Base-by-base conservation (phyloP, 371 early-diverging fungal species). In the Sporodiniella umbellata region DNA sequence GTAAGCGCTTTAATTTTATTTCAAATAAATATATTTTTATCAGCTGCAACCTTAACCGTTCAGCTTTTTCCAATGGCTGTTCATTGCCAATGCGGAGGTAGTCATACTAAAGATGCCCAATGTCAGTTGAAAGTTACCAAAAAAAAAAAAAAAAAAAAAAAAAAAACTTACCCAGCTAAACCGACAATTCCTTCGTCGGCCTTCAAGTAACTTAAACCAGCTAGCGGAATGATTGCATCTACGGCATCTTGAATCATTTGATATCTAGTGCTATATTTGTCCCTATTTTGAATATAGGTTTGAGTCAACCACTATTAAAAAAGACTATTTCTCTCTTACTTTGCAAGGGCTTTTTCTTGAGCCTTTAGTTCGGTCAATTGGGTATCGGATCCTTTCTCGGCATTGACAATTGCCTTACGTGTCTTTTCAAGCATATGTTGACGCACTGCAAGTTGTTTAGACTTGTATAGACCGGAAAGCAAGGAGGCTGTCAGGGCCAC, bases 141-240 rank as follows among this genome's bases (percentile, higher is more conserved):
- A 19, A 25, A 1, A 26, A 15, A 17, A 4, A 24, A 14, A 8
- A 14, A 43, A 8, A 3, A 6, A n/a, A 8, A 14, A 10, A 11
- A 33, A 23, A 3, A 38, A 18, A 45, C 66, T 73, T 78, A 78
- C 75, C 87, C 88, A 64, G 79, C 77, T 45, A 86, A 64, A 50
- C 88, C 88, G 47, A 87, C 70, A 37, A 82, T 56, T 43, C 88
- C 88, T 45, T 85, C 84, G 51, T 81, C 79, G 24, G 75, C 68
- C 39, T 62, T 51, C 33, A 83, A 37, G 57, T 72, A 81, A n/a
- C 75, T 80, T 50, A 86, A 66, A 12, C 75, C 67, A 26, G 79
- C 65, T 31, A 75, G 62, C 11, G 88, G 88, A 45, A 87, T 80
- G 31, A 81, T 62, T 44, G 79, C 68, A 56, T 87, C 88, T 43